A percentile compares a stretch with the other conserved stretches of the same genome.
phyloP scores from a whole-genome alignment of 768 basidiomycete genomes.

The Pholiota molesta region DNA sequence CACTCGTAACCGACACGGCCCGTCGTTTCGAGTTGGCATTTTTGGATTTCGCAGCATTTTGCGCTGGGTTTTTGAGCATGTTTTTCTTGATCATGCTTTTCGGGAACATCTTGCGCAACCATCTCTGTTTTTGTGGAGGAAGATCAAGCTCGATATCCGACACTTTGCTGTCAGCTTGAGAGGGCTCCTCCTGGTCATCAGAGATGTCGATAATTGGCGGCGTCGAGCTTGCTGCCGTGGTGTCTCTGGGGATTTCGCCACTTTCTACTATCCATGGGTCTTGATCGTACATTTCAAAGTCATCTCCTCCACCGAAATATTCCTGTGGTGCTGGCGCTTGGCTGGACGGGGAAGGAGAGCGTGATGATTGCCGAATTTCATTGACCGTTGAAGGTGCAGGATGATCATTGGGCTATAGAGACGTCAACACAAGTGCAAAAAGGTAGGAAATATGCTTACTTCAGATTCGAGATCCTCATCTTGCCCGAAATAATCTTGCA shows the following conservation, averaged over 20 bases:
- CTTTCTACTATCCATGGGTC: background rate
- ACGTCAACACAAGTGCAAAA: background rate
- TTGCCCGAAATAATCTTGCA: constrained; percentile 8
- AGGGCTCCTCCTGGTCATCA: background rate
- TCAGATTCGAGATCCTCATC: background rate
- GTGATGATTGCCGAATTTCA: background rate
- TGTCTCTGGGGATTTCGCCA: background rate
- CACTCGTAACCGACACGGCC: constrained; percentile 6
- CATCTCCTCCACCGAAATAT: background rate
- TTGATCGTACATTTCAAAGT: background rate
- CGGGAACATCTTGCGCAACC: background rate
- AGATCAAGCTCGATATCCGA: background rate
- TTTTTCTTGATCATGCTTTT: constrained; percentile 7
- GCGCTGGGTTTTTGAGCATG: constrained; percentile 11
- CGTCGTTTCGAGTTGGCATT: constrained; percentile 6
- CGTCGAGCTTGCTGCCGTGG: background rate
- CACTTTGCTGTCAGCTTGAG: background rate
- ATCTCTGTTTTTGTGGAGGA: background rate
- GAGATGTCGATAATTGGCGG: background rate
- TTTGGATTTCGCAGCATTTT: constrained; percentile 15
- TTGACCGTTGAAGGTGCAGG: background rate
- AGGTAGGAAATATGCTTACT: background rate
- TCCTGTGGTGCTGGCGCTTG: background rate
- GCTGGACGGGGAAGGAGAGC: background rate
- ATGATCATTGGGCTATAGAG: background rate